Percentiles rank a stretch among this genome's conserved stretches.
phyloP scores from a whole-genome alignment of 176 grass and related monocot species.

The Musa beccarii region DNA sequence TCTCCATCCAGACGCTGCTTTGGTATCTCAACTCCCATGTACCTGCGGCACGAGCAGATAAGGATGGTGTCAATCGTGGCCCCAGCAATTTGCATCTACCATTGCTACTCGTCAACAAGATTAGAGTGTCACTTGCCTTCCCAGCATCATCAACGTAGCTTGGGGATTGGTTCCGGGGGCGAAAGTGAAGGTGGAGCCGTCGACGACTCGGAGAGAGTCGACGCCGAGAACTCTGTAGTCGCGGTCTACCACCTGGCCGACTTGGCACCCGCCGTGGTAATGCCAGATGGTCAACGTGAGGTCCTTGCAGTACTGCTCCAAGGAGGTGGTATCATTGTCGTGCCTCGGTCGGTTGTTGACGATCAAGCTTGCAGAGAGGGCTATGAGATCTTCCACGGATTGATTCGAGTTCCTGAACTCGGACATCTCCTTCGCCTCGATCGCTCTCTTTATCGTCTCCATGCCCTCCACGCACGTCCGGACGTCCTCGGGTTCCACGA shows the following conservation, averaged over 20 bases:
- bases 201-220: neutral
- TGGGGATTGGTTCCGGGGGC: slow-evolving; percentile 3
- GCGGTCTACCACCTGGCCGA: neutral
- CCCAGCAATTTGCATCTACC: too few relatives aligned
- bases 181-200: slow-evolving; percentile 5
- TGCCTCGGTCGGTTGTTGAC: slow-evolving; percentile 58
- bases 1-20: neutral
- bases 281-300: neutral
- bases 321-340: slow-evolving; percentile 36
- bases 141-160: slow-evolving; percentile 9
- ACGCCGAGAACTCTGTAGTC: slow-evolving; percentile 7
- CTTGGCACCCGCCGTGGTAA: neutral
- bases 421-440: slow-evolving; percentile 48
- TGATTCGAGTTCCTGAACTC: slow-evolving; percentile 52
- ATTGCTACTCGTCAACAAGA: neutral
- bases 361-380: slow-evolving; percentile 44
- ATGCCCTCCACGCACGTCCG: neutral
- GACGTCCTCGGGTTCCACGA: neutral
- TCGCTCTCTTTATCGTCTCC: slow-evolving; percentile 15
- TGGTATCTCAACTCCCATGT: slow-evolving; percentile 67
- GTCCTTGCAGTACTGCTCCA: slow-evolving; percentile 26
- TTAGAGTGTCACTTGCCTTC: neutral
- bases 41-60: slow-evolving; percentile 27
- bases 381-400: slow-evolving; percentile 46
- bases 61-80: neutral